Evolutionary conservation across 495 filamentous ascomycete species (phyloP), one percentile per base, ranked within the genome.

Genomic region (Penicillium antarcticum): DNA sequence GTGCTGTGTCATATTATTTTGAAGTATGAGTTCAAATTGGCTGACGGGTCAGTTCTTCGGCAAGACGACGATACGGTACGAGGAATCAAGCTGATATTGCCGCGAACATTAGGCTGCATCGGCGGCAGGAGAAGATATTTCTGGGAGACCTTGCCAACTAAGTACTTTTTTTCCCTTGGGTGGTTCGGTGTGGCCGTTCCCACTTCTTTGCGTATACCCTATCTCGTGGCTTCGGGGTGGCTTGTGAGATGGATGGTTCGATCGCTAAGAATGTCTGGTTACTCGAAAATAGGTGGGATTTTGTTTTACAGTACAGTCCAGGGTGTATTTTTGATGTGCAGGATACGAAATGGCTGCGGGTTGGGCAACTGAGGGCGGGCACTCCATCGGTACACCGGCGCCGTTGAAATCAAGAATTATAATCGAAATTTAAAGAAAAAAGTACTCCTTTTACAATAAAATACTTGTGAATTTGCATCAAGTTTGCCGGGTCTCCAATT

Each of bases 1-100:
- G 24, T 24, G 5, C 5, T 47, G 41, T 45, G 38, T 24, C 67
- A 74, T 49, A 45, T 76, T 1, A 39, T 84, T 11, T 49, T 76
- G 21, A 68, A 69, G 21, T 83, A 78, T 45, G 79, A 84, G 13
- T 58, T 79, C 18, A 56, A 66, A 23, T 18, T 41, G 12, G 38
- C 33, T n/a, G 44, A 37, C 0, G 19, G 33, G 19, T 19, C 31
- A 7, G 18, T 14, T 24, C 33, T 33, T 34, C 44, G n/a, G 44
- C 4, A 12, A n/a, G 21, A n/a, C n/a, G 32, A 13, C 35, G n/a
- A 10, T 36, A 37, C 23, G 44, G 44, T 4, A 17, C 37, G 35
- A 10, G 7, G 10, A 13, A 23, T 3, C 31, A 47, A 16, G 31
- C 44, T 24, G 44, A 47, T 47, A 2, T 11, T 4, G 4, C 13